These are phyloP conservation scores for Diaporthe ampelina DNA, from an alignment of 2,329 filamentous ascomycete genomes.

Conservation along the genomic window DNA sequence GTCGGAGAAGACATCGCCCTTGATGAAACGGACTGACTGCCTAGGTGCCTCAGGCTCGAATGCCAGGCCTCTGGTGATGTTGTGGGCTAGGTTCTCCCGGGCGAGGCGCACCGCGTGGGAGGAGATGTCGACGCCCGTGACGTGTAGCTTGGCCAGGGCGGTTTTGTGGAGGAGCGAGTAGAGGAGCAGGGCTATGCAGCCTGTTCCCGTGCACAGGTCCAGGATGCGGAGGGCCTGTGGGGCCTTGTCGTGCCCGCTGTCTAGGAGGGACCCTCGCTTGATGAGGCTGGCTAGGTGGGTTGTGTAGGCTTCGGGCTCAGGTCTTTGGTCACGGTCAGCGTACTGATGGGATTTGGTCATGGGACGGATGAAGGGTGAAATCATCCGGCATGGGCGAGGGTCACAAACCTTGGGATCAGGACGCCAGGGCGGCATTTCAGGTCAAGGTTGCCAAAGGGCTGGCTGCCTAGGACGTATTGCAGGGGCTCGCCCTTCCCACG, in stretches of 20 bases:
- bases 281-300: slow-evolving; percentile 66
- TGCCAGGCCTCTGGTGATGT: slow-evolving; percentile 51
- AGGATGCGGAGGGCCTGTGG: slow-evolving; percentile 69
- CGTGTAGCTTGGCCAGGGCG: slow-evolving; percentile 56
- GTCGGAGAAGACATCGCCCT: slow-evolving; percentile 61
- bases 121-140: slow-evolving; percentile 84
- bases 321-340: slow-evolving; percentile 51
- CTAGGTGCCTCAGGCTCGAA: slow-evolving; percentile 44
- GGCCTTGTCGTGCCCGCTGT: slow-evolving; percentile 25
- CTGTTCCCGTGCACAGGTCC: slow-evolving; percentile 92
- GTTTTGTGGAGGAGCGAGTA: slow-evolving; percentile 64
- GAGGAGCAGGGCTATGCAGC: slow-evolving; percentile 87
- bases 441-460: slow-evolving; percentile 88
- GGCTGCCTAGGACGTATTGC: slow-evolving; percentile 89
- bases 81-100: slow-evolving; percentile 71
- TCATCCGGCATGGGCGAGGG: no score
- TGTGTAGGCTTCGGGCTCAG: slow-evolving; percentile 80
- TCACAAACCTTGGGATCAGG: slow-evolving; percentile 80
- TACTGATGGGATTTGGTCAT: not conserved
- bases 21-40: slow-evolving; percentile 41
- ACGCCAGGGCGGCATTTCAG: slow-evolving; percentile 83
- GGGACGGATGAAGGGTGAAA: not conserved
- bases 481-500: slow-evolving; percentile 78
- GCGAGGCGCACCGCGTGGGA: slow-evolving; percentile 75
- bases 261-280: slow-evolving; percentile 36